phyloP scores from a whole-genome alignment of 352 stramenopile genomes.

The Phytophthora colocasiae region DNA sequence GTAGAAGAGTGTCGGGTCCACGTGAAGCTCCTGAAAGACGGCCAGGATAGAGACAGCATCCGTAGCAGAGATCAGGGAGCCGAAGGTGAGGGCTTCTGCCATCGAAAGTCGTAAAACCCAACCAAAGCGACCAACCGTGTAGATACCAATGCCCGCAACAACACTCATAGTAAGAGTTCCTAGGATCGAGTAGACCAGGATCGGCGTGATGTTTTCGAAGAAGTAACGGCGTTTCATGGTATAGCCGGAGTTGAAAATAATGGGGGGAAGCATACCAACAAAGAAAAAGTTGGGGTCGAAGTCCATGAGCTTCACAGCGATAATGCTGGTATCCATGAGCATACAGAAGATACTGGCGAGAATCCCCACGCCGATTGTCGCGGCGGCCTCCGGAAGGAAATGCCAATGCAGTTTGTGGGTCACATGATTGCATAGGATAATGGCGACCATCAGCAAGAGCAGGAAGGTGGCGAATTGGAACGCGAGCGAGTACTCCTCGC shows the following conservation, averaged over 20 bases:
- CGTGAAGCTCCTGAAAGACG: constrained; percentile 91
- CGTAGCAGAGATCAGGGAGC: constrained; percentile 92
- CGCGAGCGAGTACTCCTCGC: constrained; percentile 79
- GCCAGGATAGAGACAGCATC: constrained; percentile 94
- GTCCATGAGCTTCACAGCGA: constrained; percentile 78
- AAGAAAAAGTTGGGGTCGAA: constrained; percentile 96
- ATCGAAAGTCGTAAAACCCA: constrained; percentile 83
- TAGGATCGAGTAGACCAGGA: constrained; percentile 90
- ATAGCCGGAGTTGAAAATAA: constrained; percentile 96
- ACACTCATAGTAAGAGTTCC: constrained; percentile 93
- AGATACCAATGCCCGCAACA: constrained; percentile 81
- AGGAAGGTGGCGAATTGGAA: constrained; percentile 84
- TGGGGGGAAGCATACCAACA: constrained; percentile 91
- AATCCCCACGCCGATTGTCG: constrained; percentile 70
- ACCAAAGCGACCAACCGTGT: constrained; percentile 67
- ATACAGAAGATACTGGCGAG: constrained; percentile 63
- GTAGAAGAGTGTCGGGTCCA: constrained; percentile 94
- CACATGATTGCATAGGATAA: constrained; percentile 83
- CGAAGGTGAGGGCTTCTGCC: constrained; percentile 92
- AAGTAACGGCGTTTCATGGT: constrained; percentile 93
- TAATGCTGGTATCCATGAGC: constrained; percentile 69
- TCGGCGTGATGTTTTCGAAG: constrained; percentile 91
- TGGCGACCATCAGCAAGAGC: constrained; percentile 75
- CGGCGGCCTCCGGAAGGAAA: constrained; percentile 75
- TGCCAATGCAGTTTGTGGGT: constrained; percentile 79